A percentile compares a stretch with the other conserved stretches of the same genome.
These are phyloP conservation scores for Cercospora janseana DNA, from an alignment of 2,329 filamentous ascomycete species.

Conservation along the genomic window DNA sequence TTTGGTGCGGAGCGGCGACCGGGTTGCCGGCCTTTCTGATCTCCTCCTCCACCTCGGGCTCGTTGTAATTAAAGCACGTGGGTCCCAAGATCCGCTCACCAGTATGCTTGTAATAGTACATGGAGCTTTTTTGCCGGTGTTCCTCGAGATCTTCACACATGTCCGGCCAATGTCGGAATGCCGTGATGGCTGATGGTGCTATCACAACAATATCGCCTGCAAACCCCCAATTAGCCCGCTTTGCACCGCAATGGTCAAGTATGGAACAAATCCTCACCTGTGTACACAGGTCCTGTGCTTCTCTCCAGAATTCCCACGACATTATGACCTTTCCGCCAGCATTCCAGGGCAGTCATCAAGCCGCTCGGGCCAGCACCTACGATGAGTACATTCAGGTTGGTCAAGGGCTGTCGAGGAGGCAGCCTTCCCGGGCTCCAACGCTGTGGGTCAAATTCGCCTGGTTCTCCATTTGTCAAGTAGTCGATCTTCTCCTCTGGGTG, in stretches of 20 bases:
- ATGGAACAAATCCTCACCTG: background rate
- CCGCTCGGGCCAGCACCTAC: slow-evolving; percentile 23
- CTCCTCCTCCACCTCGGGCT: slow-evolving; percentile 18
- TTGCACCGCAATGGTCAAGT: background rate
- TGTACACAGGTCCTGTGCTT: slow-evolving; percentile 1
- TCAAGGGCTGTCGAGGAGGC: background rate
- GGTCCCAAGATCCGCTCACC: slow-evolving; percentile 26
- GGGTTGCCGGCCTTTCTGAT: slow-evolving; percentile 18
- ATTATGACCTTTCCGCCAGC: slow-evolving; percentile 22
- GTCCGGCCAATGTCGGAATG: slow-evolving; percentile 57
- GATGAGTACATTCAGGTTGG: slow-evolving; percentile 20
- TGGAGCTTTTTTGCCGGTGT: slow-evolving; percentile 30
- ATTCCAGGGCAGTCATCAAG: slow-evolving; percentile 22
- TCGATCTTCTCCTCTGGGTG: background rate
- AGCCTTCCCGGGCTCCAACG: background rate
- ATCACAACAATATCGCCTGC: background rate
- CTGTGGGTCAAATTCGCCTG: background rate
- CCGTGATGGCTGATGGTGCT: slow-evolving; percentile 44
- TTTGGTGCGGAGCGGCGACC: slow-evolving; percentile 22
- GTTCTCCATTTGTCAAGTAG: background rate
- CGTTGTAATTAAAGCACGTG: slow-evolving; percentile 7
- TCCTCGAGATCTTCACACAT: slow-evolving; percentile 33
- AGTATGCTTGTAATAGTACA: slow-evolving; percentile 19
- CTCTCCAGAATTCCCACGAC: slow-evolving; percentile 10
- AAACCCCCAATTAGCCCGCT: background rate